Percentiles rank a stretch among this genome's conserved stretches.
Evolutionary conservation across 768 basidiomycete genomes (phyloP).

Genomic region (Pleurotus djamor): DNA sequence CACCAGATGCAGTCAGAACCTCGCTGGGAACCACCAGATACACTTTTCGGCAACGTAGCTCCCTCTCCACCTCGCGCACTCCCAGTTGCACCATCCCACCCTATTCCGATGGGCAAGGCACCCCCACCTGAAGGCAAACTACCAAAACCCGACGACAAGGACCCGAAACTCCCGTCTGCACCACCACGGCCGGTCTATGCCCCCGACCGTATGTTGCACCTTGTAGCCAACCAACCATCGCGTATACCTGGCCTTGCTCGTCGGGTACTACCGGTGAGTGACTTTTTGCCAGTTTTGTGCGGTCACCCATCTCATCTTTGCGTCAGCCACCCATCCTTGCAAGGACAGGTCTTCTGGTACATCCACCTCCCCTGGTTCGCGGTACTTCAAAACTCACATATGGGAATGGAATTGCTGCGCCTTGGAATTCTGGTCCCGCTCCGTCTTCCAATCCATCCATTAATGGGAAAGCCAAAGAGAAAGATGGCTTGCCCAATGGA

Average conservation of each 20-base stretch:
- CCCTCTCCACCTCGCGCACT: conserved; percentile 63
- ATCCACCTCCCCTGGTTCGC: conserved; percentile 64
- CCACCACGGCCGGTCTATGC: conserved; percentile 41
- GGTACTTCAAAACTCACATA: conserved; percentile 45
- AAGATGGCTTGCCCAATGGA: conserved; percentile 19
- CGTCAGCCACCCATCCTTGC: conserved; percentile 50
- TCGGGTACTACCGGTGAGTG: conserved; percentile 63
- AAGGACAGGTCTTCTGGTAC: conserved; percentile 60
- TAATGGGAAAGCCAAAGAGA: conserved; percentile 10
- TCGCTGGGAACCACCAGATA: conserved; percentile 70
- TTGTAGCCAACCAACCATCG: conserved; percentile 61
- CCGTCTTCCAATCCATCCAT: conserved; percentile 8
- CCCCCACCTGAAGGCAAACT: conserved; percentile 14
- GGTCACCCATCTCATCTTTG: not conserved
- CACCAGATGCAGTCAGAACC: conserved; percentile 51
- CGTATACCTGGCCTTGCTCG: conserved; percentile 68
- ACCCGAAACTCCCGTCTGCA: conserved; percentile 51
- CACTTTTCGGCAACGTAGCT: conserved; percentile 55
- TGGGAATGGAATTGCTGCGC: conserved; percentile 45
- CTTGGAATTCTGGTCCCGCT: conserved; percentile 47
- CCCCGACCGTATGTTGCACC: conserved; percentile 55
- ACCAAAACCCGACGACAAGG: conserved; percentile 38
- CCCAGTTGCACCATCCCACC: conserved; percentile 65
- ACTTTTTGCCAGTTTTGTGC: not conserved
- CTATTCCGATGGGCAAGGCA: conserved; percentile 41